Percentiles rank a stretch among this genome's conserved stretches.
phyloP scores from a whole-genome alignment of 2,329 filamentous ascomycete species.

The Colletotrichum lindemuthianum region DNA sequence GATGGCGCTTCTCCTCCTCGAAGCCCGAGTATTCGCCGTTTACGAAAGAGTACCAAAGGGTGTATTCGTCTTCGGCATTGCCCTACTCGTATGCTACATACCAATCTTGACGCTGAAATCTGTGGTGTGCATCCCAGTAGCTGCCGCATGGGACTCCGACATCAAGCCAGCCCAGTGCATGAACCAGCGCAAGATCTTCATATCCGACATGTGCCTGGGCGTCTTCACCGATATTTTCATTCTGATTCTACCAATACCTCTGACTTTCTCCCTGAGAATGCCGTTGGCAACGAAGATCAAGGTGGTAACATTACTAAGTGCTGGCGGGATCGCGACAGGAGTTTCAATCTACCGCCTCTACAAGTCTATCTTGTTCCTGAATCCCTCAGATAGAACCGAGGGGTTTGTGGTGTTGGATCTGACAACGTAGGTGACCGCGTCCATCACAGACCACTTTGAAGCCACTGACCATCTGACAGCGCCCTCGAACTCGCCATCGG shows the following conservation, averaged over 20 bases:
- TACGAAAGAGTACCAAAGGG: slow-evolving; percentile 37
- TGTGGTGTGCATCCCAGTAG: slow-evolving; percentile 38
- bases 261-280: slow-evolving; percentile 43
- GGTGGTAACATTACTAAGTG: slow-evolving; percentile 43
- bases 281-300: slow-evolving; percentile 43
- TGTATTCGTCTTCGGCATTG: slow-evolving; percentile 41
- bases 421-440: neutral
- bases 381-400: neutral
- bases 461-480: neutral
- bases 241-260: slow-evolving; percentile 44
- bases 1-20: slow-evolving; percentile 43
- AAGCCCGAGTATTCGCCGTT: slow-evolving; percentile 44
- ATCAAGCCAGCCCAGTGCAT: slow-evolving; percentile 38
- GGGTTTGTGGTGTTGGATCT: slow-evolving; percentile 12
- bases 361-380: neutral
- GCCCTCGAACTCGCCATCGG: slow-evolving; percentile 7
- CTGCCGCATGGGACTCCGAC: slow-evolving; percentile 37
- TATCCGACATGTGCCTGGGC: slow-evolving; percentile 44
- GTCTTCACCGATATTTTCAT: slow-evolving; percentile 46
- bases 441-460: neutral
- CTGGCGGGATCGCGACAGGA: slow-evolving; percentile 41
- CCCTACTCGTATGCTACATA: slow-evolving; percentile 40
- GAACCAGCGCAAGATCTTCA: slow-evolving; percentile 43
- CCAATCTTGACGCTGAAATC: slow-evolving; percentile 42
- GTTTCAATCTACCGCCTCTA: slow-evolving; percentile 41